Percentiles rank a stretch among this genome's conserved stretches.
Evolutionary conservation across 345 rosid genomes (phyloP).

Genomic region (Nephelium lappaceum): DNA sequence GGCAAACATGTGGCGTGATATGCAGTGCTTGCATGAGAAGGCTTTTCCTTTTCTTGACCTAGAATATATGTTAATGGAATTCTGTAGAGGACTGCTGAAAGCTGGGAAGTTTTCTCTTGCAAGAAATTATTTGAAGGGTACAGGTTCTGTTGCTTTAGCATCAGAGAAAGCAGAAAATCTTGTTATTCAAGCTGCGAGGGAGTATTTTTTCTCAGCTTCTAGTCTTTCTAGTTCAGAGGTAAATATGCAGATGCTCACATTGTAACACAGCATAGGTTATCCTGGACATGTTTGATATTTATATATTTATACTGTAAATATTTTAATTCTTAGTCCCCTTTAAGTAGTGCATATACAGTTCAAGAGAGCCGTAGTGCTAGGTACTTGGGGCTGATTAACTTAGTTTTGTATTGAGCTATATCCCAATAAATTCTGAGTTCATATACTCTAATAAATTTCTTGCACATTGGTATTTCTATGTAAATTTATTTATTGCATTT

Average conservation of each 20-base stretch:
- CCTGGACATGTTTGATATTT: neutral
- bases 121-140: conserved; percentile 90
- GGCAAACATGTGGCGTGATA: conserved; percentile 98
- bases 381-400: neutral
- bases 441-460: neutral
- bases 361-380: neutral
- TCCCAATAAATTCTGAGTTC: neutral
- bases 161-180: conserved; percentile 89
- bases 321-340: neutral
- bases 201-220: conserved; percentile 94
- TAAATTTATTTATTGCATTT: conserved; percentile 19
- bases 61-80: conserved; percentile 86
- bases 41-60: conserved; percentile 89
- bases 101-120: conserved; percentile 98
- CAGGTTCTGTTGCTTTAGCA: conserved; percentile 76
- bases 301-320: neutral
- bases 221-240: conserved; percentile 89
- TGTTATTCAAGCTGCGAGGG: conserved; percentile 90
- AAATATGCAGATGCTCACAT: conserved; percentile 29
- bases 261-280: conserved; percentile 14
- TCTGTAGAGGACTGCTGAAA: conserved; percentile 94
- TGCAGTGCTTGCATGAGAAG: conserved; percentile 78
- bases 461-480: neutral
- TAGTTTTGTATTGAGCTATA: neutral
- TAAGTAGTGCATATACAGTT: neutral